Evolutionary conservation across 2,329 filamentous ascomycete genomes (phyloP), one percentile per base, ranked within the genome.

Genomic region (Aaosphaeria arxii): DNA sequence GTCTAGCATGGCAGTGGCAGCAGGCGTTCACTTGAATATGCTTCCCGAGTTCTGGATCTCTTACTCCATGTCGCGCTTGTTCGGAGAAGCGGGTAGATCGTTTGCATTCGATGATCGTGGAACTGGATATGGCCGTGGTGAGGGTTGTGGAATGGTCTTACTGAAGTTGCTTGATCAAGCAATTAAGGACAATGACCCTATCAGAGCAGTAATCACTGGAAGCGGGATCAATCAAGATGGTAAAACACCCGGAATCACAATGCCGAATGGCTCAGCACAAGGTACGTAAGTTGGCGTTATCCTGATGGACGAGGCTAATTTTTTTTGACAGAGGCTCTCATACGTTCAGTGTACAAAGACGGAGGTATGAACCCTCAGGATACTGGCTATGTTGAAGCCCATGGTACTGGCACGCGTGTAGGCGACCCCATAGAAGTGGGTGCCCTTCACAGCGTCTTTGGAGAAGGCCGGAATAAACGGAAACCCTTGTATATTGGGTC

Each of bases 41-140:
- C 39, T 59, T 29, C 62, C 62, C 1, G 62, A 63, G 32, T 57
- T 58, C 40, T 63, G 50, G 49, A 59, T 63, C 30, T 55, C 52
- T 5, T 55, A 56, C 42, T 59, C 56, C 33, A 60, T 54, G 50
- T 60, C 60, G 7, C 41, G 55, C 44, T 46, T 61, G 2, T 56
- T 61, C 40, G 55, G 59, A 28, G 52, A 66, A 36, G 59, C 58
- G n/a, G 67, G 70, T 3, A 56, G 54, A 35, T 66, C 55, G 2
- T 61, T 52, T 41, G 62, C 66, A 24, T 72, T 68, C 48, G 83
- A 84, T 55, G 61, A 71, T n/a, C 73, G 74, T 3, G 84, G 81
- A 13, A 57, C 55, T 2, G 85, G 85, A 0, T 88, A 87, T 57
- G 83, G 80, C 0, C 76, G 84, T 35, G 84, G 84, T 1, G 85